A percentile compares a stretch with the other conserved stretches of the same genome.
Conservation (phyloP, 2,329 filamentous ascomycete genomes). For the Epichloe aotearoae region DNA sequence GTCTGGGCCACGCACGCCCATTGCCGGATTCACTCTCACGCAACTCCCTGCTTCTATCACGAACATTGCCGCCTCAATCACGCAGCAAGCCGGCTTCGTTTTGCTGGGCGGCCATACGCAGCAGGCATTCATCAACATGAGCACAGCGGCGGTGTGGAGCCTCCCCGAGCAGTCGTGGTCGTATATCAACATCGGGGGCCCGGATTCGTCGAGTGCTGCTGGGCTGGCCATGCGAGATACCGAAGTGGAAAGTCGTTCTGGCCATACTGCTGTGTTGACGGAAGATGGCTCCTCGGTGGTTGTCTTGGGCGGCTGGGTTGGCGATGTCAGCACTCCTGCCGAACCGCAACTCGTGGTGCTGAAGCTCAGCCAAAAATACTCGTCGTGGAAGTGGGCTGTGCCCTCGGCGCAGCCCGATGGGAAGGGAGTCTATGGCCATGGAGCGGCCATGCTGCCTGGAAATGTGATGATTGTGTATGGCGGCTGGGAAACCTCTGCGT, state of each 20-base stretch:
- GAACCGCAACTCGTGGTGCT: constrained; percentile 70
- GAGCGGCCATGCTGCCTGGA: constrained; percentile 48
- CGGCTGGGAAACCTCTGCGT: constrained; percentile 37
- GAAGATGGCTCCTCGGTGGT: constrained; percentile 67
- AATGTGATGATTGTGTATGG: constrained; percentile 58
- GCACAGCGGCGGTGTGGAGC: constrained; percentile 74
- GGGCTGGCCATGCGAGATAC: neutral
- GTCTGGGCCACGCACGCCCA: constrained; percentile 56
- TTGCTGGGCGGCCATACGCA: constrained; percentile 77
- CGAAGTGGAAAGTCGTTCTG: constrained; percentile 65
- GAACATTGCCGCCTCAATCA: constrained; percentile 50
- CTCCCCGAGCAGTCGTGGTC: constrained; percentile 79
- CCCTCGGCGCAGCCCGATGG: constrained; percentile 37
- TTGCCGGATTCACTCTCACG: constrained; percentile 80
- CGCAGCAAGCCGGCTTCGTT: constrained; percentile 66
- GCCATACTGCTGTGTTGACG: constrained; percentile 73
- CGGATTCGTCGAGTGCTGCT: constrained; percentile 10
- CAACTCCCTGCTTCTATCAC: constrained; percentile 56
- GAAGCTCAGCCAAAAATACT: constrained; percentile 61
- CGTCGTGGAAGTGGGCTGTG: constrained; percentile 58
- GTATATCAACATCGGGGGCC: constrained; percentile 53
- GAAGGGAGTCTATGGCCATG: constrained; percentile 47
- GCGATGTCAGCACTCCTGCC: constrained; percentile 61
- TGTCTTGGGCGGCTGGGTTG: constrained; percentile 86
- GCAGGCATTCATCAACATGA: constrained; percentile 85